Evolutionary conservation across 768 basidiomycete genomes (phyloP).

Genomic region (Galerina marginata): DNA sequence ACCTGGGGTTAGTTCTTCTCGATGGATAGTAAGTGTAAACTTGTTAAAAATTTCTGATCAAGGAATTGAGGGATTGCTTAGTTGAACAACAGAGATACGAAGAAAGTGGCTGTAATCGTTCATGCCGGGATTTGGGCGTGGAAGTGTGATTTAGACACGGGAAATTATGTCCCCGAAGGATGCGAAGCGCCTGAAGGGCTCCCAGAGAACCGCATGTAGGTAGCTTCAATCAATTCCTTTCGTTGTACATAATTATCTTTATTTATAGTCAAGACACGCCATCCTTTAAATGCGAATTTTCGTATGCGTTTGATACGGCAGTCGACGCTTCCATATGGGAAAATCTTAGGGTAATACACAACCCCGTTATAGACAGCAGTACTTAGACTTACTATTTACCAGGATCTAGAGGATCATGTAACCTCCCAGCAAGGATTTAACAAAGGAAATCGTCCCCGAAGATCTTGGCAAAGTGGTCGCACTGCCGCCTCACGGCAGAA

Average conservation of each 20-base stretch:
- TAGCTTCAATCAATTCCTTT: neutral
- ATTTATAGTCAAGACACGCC: neutral
- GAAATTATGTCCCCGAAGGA: slow-evolving; percentile 10
- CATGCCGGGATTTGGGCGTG: slow-evolving; percentile 5
- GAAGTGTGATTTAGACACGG: slow-evolving; percentile 1
- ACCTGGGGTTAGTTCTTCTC: no score
- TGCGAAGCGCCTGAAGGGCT: slow-evolving; percentile 1
- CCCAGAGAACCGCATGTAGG: slow-evolving; percentile 6
- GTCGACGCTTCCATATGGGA: slow-evolving; percentile 5
- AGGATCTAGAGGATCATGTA: neutral
- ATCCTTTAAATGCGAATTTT: slow-evolving; percentile 6
- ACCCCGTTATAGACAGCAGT: neutral
- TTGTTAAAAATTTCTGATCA: no score
- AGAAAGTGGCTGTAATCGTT: neutral
- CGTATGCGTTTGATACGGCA: slow-evolving; percentile 6
- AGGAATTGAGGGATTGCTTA: no score
- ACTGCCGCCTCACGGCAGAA: neutral
- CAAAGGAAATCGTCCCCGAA: neutral
- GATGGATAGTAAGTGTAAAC: no score
- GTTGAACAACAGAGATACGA: neutral
- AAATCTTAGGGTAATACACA: neutral
- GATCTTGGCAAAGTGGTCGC: neutral
- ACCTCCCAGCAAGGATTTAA: neutral
- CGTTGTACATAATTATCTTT: neutral
- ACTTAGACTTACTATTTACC: neutral